These are phyloP conservation scores for Ceriops decandra DNA, from an alignment of 345 rosid genomes.

Conservation along the genomic window DNA sequence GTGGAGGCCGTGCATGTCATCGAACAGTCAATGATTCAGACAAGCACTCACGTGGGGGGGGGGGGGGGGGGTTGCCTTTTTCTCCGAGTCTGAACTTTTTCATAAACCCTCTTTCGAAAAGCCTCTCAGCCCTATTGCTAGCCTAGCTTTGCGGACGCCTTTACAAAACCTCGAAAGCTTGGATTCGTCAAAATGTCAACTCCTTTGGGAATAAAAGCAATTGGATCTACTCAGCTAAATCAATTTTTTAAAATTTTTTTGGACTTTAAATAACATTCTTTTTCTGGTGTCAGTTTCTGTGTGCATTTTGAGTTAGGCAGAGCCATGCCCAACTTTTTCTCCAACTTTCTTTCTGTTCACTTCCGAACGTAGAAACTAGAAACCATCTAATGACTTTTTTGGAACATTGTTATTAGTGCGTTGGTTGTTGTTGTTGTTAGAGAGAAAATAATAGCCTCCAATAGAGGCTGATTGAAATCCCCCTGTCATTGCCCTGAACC, in stretches of 20 bases:
- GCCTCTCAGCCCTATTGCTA: too few species aligned
- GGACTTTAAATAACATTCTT: neutral
- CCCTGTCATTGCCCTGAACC: too few species aligned
- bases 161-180: too few species aligned
- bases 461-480: too few species aligned
- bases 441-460: too few species aligned
- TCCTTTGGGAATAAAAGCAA: conserved; percentile 11
- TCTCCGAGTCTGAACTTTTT: neutral
- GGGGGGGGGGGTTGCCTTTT: conserved; percentile 11
- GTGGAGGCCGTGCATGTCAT: too few species aligned
- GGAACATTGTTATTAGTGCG: too few species aligned
- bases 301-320: conserved; percentile 22
- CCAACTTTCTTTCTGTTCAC: neutral
- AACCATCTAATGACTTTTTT: too few species aligned
- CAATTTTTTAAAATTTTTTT: conserved; percentile 1
- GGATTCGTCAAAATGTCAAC: conserved; percentile 32
- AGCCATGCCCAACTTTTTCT: conserved; percentile 15
- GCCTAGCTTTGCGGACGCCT: conserved; percentile 17
- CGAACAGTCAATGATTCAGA: conserved; percentile 23
- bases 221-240: conserved; percentile 9
- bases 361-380: conserved; percentile 3
- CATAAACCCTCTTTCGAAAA: neutral
- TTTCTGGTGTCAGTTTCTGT: too few species aligned
- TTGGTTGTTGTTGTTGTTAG: too few species aligned
- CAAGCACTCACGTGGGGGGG: conserved; percentile 28